Evolutionary conservation across 2,329 filamentous ascomycete genomes (phyloP), one percentile per base, ranked within the genome.

Genomic region (Thermochaetoides dissita): DNA sequence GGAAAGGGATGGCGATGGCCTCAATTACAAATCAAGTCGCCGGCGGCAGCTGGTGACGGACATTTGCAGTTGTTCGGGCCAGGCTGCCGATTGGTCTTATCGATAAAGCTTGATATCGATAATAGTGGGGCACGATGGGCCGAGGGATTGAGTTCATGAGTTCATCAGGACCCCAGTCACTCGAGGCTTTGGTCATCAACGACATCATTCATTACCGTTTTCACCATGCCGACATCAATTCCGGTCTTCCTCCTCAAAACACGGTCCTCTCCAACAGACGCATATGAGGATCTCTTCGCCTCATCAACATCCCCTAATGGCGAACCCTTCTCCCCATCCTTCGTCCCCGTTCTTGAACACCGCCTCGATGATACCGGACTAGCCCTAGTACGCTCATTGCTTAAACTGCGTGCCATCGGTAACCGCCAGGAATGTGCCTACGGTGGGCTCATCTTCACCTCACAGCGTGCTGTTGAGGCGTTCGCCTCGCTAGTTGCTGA

Each of bases 391-490:
- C 64, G 65, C 30, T 54, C 59, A 3, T 55, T 77, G 10, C 66
- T 88, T 8, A 55, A 52, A 8, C 49, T 55, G 1, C 60, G 57
- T 24, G 49, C 54, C 10, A 68, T 79, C 46, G 63, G 64, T 37
- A 52, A 40, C 2, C 46, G 46, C n/a, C 34, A 53, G 1, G 61
- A 56, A 2, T 58, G 59, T 34, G 52, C 62, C 10, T 89, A 84
- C 54, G 82, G 83, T 6, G 84, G 82, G n/a, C 63, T 89, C 44
- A 79, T 91, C 39, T 89, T 91, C 56, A 91, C 84, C 2, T 88
- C 82, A 7, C 85, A 91, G 58, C 72, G 84, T 38, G 83, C 85
- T 1, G 84, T 91, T 2, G 85, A 91, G 57, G 83, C 81, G 0
- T 86, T 91, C 53, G 64, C 74, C 3, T 65, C 71, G 37, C 62